A percentile compares a stretch with the other conserved stretches of the same genome.
These are phyloP conservation scores for Leucosporidium yakuticum DNA, from an alignment of 768 basidiomycete genomes.

Conservation along the genomic window DNA sequence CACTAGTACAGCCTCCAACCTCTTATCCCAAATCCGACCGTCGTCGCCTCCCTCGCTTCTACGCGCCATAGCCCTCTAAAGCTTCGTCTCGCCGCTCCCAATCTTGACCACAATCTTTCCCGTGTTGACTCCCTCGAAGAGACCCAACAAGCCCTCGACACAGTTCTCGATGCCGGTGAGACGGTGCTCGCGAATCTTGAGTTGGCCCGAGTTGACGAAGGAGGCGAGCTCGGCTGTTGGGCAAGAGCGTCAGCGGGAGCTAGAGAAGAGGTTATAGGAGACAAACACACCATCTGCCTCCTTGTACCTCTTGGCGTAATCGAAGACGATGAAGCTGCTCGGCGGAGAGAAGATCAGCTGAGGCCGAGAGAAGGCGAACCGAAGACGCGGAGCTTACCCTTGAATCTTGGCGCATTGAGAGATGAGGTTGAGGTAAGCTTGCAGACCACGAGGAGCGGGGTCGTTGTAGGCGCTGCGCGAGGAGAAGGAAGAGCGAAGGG, in stretches of 20 bases:
- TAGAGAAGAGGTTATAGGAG: neutral
- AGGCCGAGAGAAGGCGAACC: slow-evolving; percentile 45
- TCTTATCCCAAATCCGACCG: no score
- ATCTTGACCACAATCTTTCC: slow-evolving; percentile 59
- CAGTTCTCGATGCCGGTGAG: slow-evolving; percentile 62
- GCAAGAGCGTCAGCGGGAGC: neutral
- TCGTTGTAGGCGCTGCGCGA: slow-evolving; percentile 48
- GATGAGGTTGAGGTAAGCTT: slow-evolving; percentile 54
- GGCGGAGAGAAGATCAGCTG: slow-evolving; percentile 1
- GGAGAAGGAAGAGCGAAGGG: neutral
- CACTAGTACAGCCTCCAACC: no score
- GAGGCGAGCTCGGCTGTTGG: slow-evolving; percentile 50
- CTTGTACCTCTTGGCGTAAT: slow-evolving; percentile 61
- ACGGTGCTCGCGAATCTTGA: slow-evolving; percentile 56
- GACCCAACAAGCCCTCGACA: slow-evolving; percentile 51
- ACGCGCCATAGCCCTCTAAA: slow-evolving; percentile 6
- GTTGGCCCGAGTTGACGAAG: slow-evolving; percentile 60
- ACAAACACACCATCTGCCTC: slow-evolving; percentile 47
- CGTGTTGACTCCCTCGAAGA: slow-evolving; percentile 70
- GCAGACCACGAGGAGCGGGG: slow-evolving; percentile 58
- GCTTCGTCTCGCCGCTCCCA: neutral
- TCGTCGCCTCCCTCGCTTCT: no score
- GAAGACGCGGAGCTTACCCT: slow-evolving; percentile 65
- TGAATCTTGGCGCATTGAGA: slow-evolving; percentile 68
- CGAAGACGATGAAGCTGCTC: slow-evolving; percentile 52